Percentiles rank a stretch among this genome's conserved stretches.
phyloP scores from a whole-genome alignment of 1,284 basidiomycete genomes.

The Polyporus tsugae region DNA sequence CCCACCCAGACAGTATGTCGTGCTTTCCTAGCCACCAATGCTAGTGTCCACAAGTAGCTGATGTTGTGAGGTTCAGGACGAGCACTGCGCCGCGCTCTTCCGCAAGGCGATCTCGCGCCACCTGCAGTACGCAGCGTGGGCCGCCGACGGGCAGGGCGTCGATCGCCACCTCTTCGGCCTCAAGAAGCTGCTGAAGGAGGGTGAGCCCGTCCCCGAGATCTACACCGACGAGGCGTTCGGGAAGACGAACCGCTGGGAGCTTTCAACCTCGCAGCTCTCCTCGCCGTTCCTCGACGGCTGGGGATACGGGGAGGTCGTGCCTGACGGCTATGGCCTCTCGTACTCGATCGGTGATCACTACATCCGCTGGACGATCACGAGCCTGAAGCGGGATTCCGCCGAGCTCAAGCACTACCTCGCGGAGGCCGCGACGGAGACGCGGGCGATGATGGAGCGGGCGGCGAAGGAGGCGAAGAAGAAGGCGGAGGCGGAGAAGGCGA shows the following conservation, averaged over 20 bases:
- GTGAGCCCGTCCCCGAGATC: conserved; percentile 80
- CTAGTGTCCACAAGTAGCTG: neutral
- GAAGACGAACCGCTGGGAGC: conserved; percentile 87
- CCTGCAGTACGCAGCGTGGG: conserved; percentile 88
- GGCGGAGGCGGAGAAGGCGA: conserved; percentile 38
- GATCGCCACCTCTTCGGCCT: conserved; percentile 96
- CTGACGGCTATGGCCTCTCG: conserved; percentile 93
- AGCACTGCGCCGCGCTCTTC: conserved; percentile 76
- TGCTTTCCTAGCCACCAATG: neutral
- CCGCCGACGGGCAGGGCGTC: conserved; percentile 94
- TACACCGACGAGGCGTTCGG: conserved; percentile 83
- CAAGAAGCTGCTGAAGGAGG: conserved; percentile 83
- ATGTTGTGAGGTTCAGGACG: conserved; percentile 52
- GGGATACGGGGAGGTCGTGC: conserved; percentile 97
- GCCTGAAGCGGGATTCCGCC: conserved; percentile 71
- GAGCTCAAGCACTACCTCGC: conserved; percentile 77
- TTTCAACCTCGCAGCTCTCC: conserved; percentile 91
- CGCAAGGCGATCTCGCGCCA: conserved; percentile 84
- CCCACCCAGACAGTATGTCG: conserved; percentile 46
- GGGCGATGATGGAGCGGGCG: conserved; percentile 78
- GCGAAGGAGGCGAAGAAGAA: conserved; percentile 42
- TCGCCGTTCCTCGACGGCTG: conserved; percentile 90
- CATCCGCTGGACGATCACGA: conserved; percentile 94
- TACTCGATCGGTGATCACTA: conserved; percentile 92
- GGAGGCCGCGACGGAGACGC: conserved; percentile 83